Conservation (phyloP, 495 filamentous ascomycete species). For the Aspergillus ostianus region DNA sequence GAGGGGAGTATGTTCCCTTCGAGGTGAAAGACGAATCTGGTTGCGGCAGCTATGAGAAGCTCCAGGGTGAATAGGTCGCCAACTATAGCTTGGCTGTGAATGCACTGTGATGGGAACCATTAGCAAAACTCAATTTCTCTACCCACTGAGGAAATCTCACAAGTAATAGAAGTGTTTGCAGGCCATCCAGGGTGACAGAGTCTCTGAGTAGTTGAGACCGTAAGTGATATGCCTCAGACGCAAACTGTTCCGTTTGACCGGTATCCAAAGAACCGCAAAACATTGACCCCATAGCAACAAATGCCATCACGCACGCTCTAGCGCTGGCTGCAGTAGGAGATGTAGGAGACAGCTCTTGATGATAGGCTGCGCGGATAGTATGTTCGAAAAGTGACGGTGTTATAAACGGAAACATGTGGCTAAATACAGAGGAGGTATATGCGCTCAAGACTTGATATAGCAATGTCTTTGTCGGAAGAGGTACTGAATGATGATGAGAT, state of each 20-base stretch:
- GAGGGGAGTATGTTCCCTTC: not conserved
- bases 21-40: not conserved
- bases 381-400: not conserved
- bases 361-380: slow-evolving; percentile 1
- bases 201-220: not conserved
- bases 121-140: not conserved
- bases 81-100: not conserved
- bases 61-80: not conserved
- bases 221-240: not conserved
- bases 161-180: not conserved
- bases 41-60: not conserved
- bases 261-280: not conserved
- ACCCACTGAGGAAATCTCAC: not conserved
- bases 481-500: not conserved
- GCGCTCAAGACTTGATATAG: not conserved
- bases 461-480: not conserved
- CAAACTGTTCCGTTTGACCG: not conserved
- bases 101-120: not conserved
- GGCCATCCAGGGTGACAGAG: not conserved
- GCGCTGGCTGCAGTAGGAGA: not conserved
- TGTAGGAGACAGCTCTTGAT: not conserved
- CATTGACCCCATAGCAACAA: slow-evolving; percentile 3
- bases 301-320: slow-evolving; percentile 7
- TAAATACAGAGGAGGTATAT: not conserved
- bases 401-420: not conserved